Evolutionary conservation across 805 yeast genomes (phyloP), one percentile per base, ranked within the genome.

Genomic region (Cyberlindnera xishuangbannaensis): DNA sequence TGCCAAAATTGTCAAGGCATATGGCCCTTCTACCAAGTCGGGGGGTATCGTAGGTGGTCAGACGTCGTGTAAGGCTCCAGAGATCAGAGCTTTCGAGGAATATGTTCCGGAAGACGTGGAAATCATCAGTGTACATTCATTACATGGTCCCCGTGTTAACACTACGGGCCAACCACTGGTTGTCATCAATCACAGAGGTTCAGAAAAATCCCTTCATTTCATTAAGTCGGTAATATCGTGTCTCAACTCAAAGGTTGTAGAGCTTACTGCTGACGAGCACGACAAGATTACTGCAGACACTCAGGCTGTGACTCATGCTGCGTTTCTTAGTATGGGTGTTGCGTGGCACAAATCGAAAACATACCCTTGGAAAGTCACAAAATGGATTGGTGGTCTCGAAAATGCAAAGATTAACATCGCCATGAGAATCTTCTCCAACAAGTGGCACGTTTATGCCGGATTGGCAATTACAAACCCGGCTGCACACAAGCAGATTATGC

Each of bases 371-470:
- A 80, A 77, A 43, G 70, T 78, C 4, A 73, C 80, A 1, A 75
- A 80, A 51, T 87, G 95, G 90, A 62, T 76, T 17, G 97, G 97
- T 11, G 97, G 98, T 2, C 67, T 92, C 29, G 98, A 92, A 56
- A 90, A 92, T 55, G 97, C 95, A 12, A 92, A 92, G 50, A 83
- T 88, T 53, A 92, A 92, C 55, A 87, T 92, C 20, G 83, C 97
- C 1, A 61, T 92, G 54, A 67, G 98, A 43, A 92, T 92, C 31
- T 92, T 70, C 57, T 78, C 95, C 13, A 92, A 88, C 59, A 87
- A 88, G 59, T 92, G 96, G 95, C 98, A 92, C 56, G 97, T 92
- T 19, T 92, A 92, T 53, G 97, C 97, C 5, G 98, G 98, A 0
- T 66, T 92, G 49, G 97, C 97, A 8, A 90, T 92, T 45, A 83